Conservation (phyloP, 441 rosid species). For the Populus hybrid region DNA sequence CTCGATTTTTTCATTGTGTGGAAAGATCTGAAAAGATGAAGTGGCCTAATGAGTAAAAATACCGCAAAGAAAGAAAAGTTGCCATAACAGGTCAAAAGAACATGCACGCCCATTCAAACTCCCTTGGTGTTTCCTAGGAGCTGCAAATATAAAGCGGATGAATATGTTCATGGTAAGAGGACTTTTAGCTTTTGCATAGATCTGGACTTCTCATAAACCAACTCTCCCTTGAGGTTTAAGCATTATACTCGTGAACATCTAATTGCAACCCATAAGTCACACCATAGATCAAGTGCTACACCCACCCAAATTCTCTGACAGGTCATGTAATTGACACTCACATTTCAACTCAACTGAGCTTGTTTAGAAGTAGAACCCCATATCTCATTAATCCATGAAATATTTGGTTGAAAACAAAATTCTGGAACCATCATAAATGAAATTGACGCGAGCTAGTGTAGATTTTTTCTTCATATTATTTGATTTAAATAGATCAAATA, state of each 20-base stretch:
- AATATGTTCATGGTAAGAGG: too few species aligned
- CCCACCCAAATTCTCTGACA: too few species aligned
- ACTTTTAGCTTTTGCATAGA: too few species aligned
- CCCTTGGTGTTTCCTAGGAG: not conserved
- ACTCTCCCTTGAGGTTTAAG: not conserved
- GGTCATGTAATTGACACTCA: too few species aligned
- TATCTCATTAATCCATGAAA: not conserved
- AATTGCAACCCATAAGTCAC: too few species aligned
- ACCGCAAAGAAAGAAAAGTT: not conserved
- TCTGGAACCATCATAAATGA: not conserved
- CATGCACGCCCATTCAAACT: not conserved
- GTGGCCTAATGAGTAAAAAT: not conserved
- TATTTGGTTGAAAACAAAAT: not conserved
- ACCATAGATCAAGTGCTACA: too few species aligned
- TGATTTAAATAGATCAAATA: not conserved
- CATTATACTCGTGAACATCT: not conserved
- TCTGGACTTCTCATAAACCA: not conserved
- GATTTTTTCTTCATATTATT: not conserved
- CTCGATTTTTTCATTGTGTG: conserved; percentile 76
- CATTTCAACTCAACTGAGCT: too few species aligned
- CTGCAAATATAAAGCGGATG: not conserved
- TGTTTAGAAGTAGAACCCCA: too few species aligned
- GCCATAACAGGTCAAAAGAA: not conserved
- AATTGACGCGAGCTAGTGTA: not conserved
- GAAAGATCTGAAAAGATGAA: conserved; percentile 63